Evolutionary conservation across 306 rosid species (phyloP).

Genomic region (Vigna hirtella): DNA sequence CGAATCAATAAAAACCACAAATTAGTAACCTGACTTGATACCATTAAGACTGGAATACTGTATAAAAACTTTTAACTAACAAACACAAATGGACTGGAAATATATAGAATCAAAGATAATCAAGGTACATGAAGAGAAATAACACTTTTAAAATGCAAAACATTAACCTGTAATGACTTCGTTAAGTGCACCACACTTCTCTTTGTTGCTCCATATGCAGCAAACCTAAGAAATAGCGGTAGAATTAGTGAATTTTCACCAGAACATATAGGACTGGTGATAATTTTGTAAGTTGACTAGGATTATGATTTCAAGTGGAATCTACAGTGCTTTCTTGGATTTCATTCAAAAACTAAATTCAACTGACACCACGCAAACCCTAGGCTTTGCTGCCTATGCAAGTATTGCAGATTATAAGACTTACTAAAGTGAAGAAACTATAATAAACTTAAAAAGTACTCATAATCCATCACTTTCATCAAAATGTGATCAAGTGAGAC

Average conservation of each 20-base stretch:
- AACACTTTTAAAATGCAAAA: constrained; percentile 32
- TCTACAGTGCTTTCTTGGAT: constrained; percentile 19
- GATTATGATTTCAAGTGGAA: background rate
- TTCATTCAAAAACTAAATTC: constrained; percentile 38
- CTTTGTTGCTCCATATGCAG: constrained; percentile 99
- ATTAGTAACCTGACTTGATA: constrained; percentile 19
- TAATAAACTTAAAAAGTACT: background rate
- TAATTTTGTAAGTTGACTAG: background rate
- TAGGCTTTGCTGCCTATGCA: constrained; percentile 11
- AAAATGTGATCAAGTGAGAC: constrained; percentile 10
- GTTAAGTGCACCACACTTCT: constrained; percentile 97
- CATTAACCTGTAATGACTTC: constrained; percentile 85
- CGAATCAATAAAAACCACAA: background rate
- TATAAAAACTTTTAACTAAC: constrained; percentile 10
- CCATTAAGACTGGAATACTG: constrained; percentile 3
- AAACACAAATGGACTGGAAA: constrained; percentile 25
- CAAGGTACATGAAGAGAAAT: constrained; percentile 13
- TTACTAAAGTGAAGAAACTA: constrained; percentile 28
- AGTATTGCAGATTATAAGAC: constrained; percentile 19
- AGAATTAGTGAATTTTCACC: constrained; percentile 35
- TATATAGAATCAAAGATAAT: background rate
- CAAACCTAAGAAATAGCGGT: constrained; percentile 66
- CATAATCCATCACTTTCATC: constrained; percentile 8
- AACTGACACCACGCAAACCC: constrained; percentile 28
- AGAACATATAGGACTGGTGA: background rate